Percentiles rank a stretch among this genome's conserved stretches.
Evolutionary conservation across 1,139 yeast species (phyloP).

Genomic region (Nadsonia starkeyi-henricii): DNA sequence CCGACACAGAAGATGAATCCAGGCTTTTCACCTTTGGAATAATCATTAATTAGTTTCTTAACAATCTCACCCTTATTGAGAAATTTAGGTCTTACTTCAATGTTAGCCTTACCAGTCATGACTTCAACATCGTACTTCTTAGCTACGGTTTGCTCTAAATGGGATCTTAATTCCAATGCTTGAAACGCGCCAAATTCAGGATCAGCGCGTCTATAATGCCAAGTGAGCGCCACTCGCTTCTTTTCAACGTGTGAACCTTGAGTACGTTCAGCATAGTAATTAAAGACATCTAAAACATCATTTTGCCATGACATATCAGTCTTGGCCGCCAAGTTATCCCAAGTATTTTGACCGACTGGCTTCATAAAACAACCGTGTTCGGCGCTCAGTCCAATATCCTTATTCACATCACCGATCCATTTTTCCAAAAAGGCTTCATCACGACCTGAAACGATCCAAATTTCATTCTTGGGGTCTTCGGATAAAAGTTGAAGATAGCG

Average conservation of each 20-base stretch:
- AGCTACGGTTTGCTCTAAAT: slow-evolving; percentile 47
- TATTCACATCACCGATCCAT: slow-evolving; percentile 62
- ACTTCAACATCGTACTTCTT: slow-evolving; percentile 74
- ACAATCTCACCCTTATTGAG: slow-evolving; percentile 97
- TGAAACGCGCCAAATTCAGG: slow-evolving; percentile 86
- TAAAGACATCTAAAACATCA: slow-evolving; percentile 61
- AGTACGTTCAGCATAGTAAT: slow-evolving; percentile 66
- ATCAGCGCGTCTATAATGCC: slow-evolving; percentile 95
- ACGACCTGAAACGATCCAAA: slow-evolving; percentile 95
- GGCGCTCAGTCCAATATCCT: slow-evolving; percentile 68
- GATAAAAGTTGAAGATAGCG: slow-evolving; percentile 46
- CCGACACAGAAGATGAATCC: slow-evolving; percentile 85
- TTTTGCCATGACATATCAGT: slow-evolving; percentile 92
- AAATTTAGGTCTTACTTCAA: slow-evolving; percentile 88
- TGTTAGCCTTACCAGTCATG: slow-evolving; percentile 94
- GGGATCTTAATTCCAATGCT: slow-evolving; percentile 58
- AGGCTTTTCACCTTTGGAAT: slow-evolving; percentile 40
- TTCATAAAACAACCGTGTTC: slow-evolving; percentile 96
- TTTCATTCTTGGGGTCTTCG: slow-evolving; percentile 66
- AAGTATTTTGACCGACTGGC: slow-evolving; percentile 41
- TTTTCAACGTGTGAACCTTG: slow-evolving; percentile 82
- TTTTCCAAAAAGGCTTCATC: slow-evolving; percentile 81
- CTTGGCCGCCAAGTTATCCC: slow-evolving; percentile 76
- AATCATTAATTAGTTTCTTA: slow-evolving; percentile 42
- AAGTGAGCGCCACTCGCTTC: slow-evolving; percentile 87